Base-by-base conservation (phyloP, 352 stramenopile species). In the Pythium phragmitis region DNA sequence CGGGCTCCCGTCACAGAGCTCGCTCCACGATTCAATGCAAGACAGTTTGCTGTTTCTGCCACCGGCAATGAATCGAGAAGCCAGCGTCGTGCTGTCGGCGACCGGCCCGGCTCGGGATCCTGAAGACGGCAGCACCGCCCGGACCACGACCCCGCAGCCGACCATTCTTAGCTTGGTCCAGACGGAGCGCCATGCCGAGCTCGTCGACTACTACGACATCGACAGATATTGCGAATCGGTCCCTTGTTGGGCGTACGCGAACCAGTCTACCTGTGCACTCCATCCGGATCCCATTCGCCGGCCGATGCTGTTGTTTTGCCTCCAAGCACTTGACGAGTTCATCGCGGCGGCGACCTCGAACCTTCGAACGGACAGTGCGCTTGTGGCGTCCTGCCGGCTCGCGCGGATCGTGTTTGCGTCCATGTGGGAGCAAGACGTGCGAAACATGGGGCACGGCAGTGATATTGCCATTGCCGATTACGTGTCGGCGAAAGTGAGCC, bases 261-360 rank as follows among this genome's bases (percentile, higher is more conserved):
- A 80, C 43, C 54, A 73, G 12, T 34, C 63, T 7, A 70, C 49
- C n/a, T 94, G 83, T 42, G 43, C 54, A 16, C 62, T 91, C 12
- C 82, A 92, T 46, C 30, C 16, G 0, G 55, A 69, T 6, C n/a
- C 58, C 1, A 70, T 84, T 14, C 60, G 45, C 26, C 70, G 80
- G 19, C 84, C 86, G 2, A 86, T 90, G 70, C 55, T 95, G 56
- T 67, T 92, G 12, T 92, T 92, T 54, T 89, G 77, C 36, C 65
- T 92, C 14, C 84, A 93, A 63, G 76, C 71, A 26, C 56, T 93
- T 26, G 81, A 95, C 65, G 77, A 93, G 60, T 91, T 87, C 57
- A 77, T 95, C 43, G 69, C 76, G 2, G 69, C 42, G 8, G 34
- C 62, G 23, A 16, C 33, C 23, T 50, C 43, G 42, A 61, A 34